Evolutionary conservation across 1,139 yeast species (phyloP).

Genomic region (Saccharomyces hybrid): DNA sequence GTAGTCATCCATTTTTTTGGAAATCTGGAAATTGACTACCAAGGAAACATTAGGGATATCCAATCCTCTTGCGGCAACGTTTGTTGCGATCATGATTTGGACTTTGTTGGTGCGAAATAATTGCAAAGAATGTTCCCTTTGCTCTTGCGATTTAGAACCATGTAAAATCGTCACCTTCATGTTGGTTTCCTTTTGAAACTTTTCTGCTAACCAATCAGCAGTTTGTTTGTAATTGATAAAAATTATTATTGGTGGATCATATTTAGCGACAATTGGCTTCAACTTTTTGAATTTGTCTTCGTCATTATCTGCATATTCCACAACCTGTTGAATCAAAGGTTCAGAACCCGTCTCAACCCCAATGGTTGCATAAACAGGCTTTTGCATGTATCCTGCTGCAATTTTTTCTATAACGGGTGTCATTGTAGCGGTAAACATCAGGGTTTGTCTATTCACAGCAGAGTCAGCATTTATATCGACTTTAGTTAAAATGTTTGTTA

Average conservation of each 20-base stretch:
- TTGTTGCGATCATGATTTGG: conserved; percentile 94
- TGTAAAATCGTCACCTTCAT: conserved; percentile 60
- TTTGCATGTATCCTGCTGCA: conserved; percentile 50
- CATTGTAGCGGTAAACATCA: conserved; percentile 95
- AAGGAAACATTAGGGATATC: conserved; percentile 81
- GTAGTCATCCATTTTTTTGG: conserved; percentile 69
- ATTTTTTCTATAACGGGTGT: conserved; percentile 64
- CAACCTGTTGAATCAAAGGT: conserved; percentile 26
- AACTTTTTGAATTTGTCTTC: conserved; percentile 36
- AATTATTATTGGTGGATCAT: conserved; percentile 57
- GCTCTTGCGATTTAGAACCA: conserved; percentile 83
- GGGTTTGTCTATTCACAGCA: conserved; percentile 43
- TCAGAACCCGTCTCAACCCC: conserved; percentile 47
- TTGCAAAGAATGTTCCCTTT: conserved; percentile 78
- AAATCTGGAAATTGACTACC: conserved; percentile 83
- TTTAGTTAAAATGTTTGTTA: conserved; percentile 47
- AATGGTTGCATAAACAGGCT: conserved; percentile 59
- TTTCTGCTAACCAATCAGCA: conserved; percentile 57
- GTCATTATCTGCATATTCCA: conserved; percentile 46
- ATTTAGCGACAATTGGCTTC: conserved; percentile 19
- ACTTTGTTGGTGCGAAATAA: conserved; percentile 80
- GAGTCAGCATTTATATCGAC: conserved; percentile 36
- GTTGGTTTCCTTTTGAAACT: conserved; percentile 40
- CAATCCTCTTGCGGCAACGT: conserved; percentile 98
- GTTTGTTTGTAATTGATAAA: conserved; percentile 73